Evolutionary conservation across 768 basidiomycete genomes (phyloP).

Genomic region (Amanita exitialis): DNA sequence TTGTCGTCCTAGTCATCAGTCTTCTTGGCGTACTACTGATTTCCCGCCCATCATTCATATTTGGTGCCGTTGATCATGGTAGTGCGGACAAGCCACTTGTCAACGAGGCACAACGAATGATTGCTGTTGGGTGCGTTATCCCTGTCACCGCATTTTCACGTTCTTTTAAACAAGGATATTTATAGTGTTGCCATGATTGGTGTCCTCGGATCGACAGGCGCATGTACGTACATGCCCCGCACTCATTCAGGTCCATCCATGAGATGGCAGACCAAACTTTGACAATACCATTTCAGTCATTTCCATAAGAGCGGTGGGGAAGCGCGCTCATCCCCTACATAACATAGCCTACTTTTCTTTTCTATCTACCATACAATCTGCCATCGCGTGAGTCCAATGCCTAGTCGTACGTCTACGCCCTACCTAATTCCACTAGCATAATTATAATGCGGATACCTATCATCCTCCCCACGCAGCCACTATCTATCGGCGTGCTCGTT

Average conservation of each 20-base stretch:
- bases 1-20: slow-evolving; percentile 36
- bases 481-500: slow-evolving; percentile 34
- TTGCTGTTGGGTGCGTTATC: slow-evolving; percentile 44
- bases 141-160: background rate
- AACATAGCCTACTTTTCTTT: slow-evolving; percentile 56
- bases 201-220: slow-evolving; percentile 53
- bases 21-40: slow-evolving; percentile 74
- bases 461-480: slow-evolving; percentile 33
- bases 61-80: slow-evolving; percentile 26
- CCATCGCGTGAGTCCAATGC: slow-evolving; percentile 16
- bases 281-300: background rate
- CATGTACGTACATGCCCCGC: slow-evolving; percentile 36
- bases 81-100: background rate
- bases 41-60: slow-evolving; percentile 67
- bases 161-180: background rate
- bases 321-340: slow-evolving; percentile 41
- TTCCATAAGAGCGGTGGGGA: slow-evolving; percentile 26
- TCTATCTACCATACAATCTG: slow-evolving; percentile 34
- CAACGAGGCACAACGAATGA: slow-evolving; percentile 29
- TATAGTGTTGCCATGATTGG: slow-evolving; percentile 50
- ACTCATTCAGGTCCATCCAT: background rate
- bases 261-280: background rate
- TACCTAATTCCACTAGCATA: slow-evolving; percentile 27
- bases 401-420: background rate
- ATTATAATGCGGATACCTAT: slow-evolving; percentile 25